Evolutionary conservation across 2,329 filamentous ascomycete genomes (phyloP), one percentile per base, ranked within the genome.

Genomic region (Sclerotinia trifoliorum): DNA sequence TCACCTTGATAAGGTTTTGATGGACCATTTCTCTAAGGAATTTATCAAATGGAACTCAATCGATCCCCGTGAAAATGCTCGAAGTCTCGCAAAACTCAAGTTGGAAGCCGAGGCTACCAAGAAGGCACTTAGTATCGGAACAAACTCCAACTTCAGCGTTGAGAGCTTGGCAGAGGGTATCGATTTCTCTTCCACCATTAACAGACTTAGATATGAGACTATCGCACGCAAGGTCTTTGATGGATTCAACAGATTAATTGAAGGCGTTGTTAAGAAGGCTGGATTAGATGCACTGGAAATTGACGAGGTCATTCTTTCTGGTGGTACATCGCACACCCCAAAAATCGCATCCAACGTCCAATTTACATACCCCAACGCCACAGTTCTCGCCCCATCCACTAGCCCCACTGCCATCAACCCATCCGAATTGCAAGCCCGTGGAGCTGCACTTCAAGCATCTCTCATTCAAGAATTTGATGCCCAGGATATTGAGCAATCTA

Each of bases 1-100:
- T 48, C 89, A 93, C 73, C 85, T 99, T 68, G 95, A 99, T 83
- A 87, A 95, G 79, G 90, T 94, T 62, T 85, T 99, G 69, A 91
- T 97, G 79, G 94, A 99, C 79, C 90, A 97, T 84, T 97, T 98
- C 75, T 91, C 94, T 75, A 99, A 99, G 85, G 95, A 99, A 81
- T 99, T 99, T 82, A 86, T 95, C 78, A 98, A 99, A 87, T 97
- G 96, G 86, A 88, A 98, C 82, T 81, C 80, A 48, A 87, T 87
- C 68, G 95, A 98, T 80, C 95, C 95, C 29, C 87, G 94, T 74
- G 86, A 89, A 77, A 92, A 95, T 78, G 84, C 89, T 67, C 89
- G 89, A 76, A 90, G 91, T 75, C 82, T 97, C 75, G 94, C 95
- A 70, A 99, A 98, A 86, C 84, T 99, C 73, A 94, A 93, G 81